Percentiles rank a stretch among this genome's conserved stretches.
Conservation (phyloP, 768 basidiomycete genomes). For the Suillus sp. region DNA sequence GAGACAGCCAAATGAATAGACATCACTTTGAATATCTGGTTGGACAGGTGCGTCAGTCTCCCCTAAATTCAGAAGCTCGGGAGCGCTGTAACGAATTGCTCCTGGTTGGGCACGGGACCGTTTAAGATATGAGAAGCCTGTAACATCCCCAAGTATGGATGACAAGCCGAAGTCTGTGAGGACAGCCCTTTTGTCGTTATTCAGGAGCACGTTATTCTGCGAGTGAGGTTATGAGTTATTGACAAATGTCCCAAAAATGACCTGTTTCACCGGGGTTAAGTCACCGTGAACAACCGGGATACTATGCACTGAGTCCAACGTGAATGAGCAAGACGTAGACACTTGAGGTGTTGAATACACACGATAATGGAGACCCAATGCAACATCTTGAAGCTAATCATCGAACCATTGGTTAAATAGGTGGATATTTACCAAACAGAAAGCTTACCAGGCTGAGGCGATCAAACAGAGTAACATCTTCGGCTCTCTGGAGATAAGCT, state of each 20-base stretch:
- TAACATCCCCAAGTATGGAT: slow-evolving; percentile 34
- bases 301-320: not conserved
- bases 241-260: not conserved
- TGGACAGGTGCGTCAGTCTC: slow-evolving; percentile 11
- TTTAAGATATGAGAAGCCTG: slow-evolving; percentile 31
- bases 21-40: slow-evolving; percentile 4
- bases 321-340: not conserved
- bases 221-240: not conserved
- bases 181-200: slow-evolving; percentile 39
- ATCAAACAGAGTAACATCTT: not conserved
- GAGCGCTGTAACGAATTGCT: slow-evolving; percentile 47
- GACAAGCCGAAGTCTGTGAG: slow-evolving; percentile 49
- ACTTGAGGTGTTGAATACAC: not conserved
- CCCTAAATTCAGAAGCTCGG: slow-evolving; percentile 32
- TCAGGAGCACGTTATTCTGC: slow-evolving; percentile 45
- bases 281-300: slow-evolving; percentile 6
- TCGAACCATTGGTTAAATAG: not conserved
- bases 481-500: slow-evolving; percentile 20
- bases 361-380: not conserved
- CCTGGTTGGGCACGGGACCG: slow-evolving; percentile 32
- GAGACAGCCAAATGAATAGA: slow-evolving; percentile 32
- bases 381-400: slow-evolving; percentile 1
- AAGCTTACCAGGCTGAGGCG: slow-evolving; percentile 1
- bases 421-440: not conserved
- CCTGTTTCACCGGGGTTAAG: not conserved